Evolutionary conservation across 2,329 filamentous ascomycete genomes (phyloP).

Genomic region (Ophiobolus disseminans): DNA sequence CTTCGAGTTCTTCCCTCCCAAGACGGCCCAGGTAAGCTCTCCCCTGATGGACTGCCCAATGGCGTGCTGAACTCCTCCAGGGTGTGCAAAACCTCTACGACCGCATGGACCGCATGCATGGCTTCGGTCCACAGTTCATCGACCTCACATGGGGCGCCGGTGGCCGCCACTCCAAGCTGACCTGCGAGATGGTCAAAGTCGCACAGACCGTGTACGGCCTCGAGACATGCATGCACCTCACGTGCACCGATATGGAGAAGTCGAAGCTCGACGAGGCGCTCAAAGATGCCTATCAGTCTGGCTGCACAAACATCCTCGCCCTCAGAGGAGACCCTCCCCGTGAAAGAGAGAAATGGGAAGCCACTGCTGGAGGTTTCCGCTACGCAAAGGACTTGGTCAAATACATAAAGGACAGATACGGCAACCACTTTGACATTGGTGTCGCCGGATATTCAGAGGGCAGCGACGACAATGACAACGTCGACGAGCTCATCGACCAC

Average conservation of each 20-base stretch:
- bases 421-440: conserved; percentile 94
- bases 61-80: conserved; percentile 32
- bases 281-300: conserved; percentile 86
- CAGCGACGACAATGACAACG: conserved; percentile 88
- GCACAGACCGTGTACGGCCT: conserved; percentile 94
- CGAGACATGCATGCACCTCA: conserved; percentile 99
- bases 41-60: neutral
- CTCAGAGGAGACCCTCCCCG: conserved; percentile 91
- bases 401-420: conserved; percentile 80
- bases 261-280: conserved; percentile 91
- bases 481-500: conserved; percentile 84
- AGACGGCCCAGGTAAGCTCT: conserved; percentile 74
- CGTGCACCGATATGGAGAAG: conserved; percentile 96
- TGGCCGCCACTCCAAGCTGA: conserved; percentile 87
- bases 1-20: conserved; percentile 99
- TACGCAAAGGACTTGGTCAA: conserved; percentile 92
- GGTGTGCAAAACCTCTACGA: conserved; percentile 99
- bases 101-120: conserved; percentile 98
- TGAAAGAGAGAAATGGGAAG: conserved; percentile 93
- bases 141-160: conserved; percentile 99
- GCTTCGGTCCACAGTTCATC: conserved; percentile 91
- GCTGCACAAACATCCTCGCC: conserved; percentile 96
- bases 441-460: conserved; percentile 97
- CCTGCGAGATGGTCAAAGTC: conserved; percentile 96
- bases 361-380: conserved; percentile 82